These are phyloP conservation scores for Pseudogymnoascus sp. DNA, from an alignment of 2,329 filamentous ascomycete species.

Conservation along the genomic window DNA sequence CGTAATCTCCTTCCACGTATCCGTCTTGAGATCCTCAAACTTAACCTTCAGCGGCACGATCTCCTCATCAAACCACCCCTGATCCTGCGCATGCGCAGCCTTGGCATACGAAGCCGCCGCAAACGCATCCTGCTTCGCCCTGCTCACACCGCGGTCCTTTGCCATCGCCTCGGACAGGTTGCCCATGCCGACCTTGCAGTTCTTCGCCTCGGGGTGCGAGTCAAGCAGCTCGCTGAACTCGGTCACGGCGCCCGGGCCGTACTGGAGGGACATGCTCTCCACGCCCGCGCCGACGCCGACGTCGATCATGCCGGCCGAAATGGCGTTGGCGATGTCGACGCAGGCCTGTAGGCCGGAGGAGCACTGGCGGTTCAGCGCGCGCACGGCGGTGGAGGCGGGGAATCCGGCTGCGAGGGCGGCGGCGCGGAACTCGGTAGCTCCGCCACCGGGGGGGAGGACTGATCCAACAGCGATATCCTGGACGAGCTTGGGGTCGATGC, in stretches of 20 bases:
- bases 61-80: conserved; percentile 87
- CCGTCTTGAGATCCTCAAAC: conserved; percentile 83
- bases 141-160: conserved; percentile 65
- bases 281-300: conserved; percentile 89
- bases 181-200: conserved; percentile 98
- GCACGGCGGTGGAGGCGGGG: conserved; percentile 75
- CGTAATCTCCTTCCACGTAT: conserved; percentile 73
- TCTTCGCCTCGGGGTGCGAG: conserved; percentile 68
- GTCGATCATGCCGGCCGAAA: conserved; percentile 87
- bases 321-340: conserved; percentile 89
- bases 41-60: conserved; percentile 81
- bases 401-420: conserved; percentile 87
- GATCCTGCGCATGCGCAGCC: conserved; percentile 73
- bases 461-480: conserved; percentile 90
- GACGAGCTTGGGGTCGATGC: conserved; percentile 78
- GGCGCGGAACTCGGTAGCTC: conserved; percentile 93
- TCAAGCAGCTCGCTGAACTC: conserved; percentile 91
- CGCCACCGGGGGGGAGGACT: conserved; percentile 85
- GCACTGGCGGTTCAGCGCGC: conserved; percentile 88
- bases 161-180: conserved; percentile 92
- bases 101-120: conserved; percentile 90
- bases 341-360: conserved; percentile 87
- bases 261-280: conserved; percentile 91
- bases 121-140: conserved; percentile 78
- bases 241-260: conserved; percentile 76